Evolutionary conservation across 2,329 filamentous ascomycete species (phyloP), one percentile per base, ranked within the genome.

Genomic region (Xylaria sp.): DNA sequence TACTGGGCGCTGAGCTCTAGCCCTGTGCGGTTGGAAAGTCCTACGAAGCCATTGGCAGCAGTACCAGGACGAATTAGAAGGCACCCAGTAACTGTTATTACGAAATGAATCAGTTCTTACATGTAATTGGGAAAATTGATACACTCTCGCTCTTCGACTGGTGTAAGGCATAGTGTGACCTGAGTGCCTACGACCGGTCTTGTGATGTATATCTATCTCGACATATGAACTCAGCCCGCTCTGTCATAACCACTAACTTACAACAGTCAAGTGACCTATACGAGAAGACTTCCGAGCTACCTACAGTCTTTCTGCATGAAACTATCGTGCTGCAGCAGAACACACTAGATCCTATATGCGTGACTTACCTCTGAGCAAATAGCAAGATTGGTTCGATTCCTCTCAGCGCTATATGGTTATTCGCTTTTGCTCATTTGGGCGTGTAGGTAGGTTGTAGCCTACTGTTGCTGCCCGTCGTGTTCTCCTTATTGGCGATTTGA

Each of bases 21-120:
- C 1, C 3, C 39, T 28, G 52, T 78, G 80, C 12, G 39, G 10
- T 28, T 12, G 10, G 23, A 15, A 15, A 1, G 13, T n/a, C 23
- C 9, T n/a, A n/a, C 7, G 4, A 28, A 9, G n/a, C n/a, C 28
- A 46, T 46, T 2, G 23, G n/a, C 37, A 39, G 28, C 18, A 20
- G 34, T 13, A 39, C 13, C 4, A 23, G 32, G 50, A 28, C 15
- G 20, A 32, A 39, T 37, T 56, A 32, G 23, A 56, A 9, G 9
- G 12, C n/a, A 23, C 3, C 7, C 18, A 23, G 32, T 20, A 12
- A 20, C 15, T 10, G 23, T 4, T 12, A 46, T 20, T 7, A 7
- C 28, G 13, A 9, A 58, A 37, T n/a, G 13, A 58, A 13, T n/a
- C 39, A 57, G 20, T 9, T 20, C 39, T 20, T 9, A 25, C 18